These are phyloP conservation scores for Pichia sp. DNA, from an alignment of 1,139 yeast genomes.

Conservation along the genomic window DNA sequence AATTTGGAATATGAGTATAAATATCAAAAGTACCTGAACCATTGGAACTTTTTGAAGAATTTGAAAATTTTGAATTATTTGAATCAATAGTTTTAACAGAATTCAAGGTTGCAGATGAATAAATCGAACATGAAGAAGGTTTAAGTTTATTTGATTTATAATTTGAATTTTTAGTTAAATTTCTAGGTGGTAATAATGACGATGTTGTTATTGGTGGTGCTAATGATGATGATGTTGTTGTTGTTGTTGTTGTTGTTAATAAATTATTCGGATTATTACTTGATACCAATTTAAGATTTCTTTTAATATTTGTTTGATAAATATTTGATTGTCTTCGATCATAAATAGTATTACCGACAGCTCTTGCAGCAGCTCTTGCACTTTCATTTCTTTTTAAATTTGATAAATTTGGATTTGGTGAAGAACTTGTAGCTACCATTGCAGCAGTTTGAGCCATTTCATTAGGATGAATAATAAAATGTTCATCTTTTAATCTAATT, in stretches of 20 bases:
- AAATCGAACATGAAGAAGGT: slow-evolving; percentile 8
- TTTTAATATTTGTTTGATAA: background rate
- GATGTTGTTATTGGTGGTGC: too few relatives aligned
- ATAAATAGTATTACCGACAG: slow-evolving; percentile 4
- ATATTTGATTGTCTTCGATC: background rate
- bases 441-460: slow-evolving; percentile 15
- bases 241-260: background rate
- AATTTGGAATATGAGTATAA: background rate
- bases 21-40: slow-evolving; percentile 5
- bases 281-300: background rate
- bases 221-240: background rate
- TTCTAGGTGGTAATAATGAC: too few relatives aligned
- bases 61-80: slow-evolving; percentile 3
- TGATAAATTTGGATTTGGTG: background rate
- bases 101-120: slow-evolving; percentile 5
- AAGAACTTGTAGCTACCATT: slow-evolving; percentile 5
- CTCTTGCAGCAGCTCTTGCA: slow-evolving; percentile 14
- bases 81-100: slow-evolving; percentile 2
- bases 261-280: too few relatives aligned
- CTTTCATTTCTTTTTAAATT: slow-evolving; percentile 3
- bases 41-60: slow-evolving; percentile 1
- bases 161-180: too few relatives aligned
- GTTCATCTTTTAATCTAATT: background rate
- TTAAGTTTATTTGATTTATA: background rate
- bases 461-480: background rate